Base-by-base conservation (phyloP, 345 rosid genomes). In the Rubroshorea leprosula region DNA sequence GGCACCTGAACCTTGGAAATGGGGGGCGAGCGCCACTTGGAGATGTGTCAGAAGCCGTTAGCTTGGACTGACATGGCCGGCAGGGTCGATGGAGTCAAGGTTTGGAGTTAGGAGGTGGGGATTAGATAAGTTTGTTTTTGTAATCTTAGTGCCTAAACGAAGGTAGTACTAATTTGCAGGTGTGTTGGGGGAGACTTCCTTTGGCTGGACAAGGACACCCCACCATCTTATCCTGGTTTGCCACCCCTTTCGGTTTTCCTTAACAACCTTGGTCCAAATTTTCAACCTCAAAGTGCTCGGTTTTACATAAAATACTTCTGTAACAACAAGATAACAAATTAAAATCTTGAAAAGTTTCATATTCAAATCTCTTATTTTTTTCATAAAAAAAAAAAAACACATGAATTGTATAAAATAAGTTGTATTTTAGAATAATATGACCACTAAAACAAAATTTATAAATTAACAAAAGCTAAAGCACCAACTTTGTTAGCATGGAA, bases 11-110 rank as follows among this genome's bases (percentile, higher is more conserved):
- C 56, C 49, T 53, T 21, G 44, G 71, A 63, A 50, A 39, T 48
- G 29, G 69, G 41, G 62, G 39, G 26, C 23, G 59, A 39, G 4
- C 35, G 74, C 68, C 82, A 77, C 80, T 78, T 82, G 87, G 79
- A 74, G 67, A 53, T 49, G 47, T 58, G 69, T 48, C 5, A 59
- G 63, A 61, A 19, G 43, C 13, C 55, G 48, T 57, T 52, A 50
- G 54, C 65, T 20, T 60, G 60, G 73, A 69, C 64, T 55, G 72
- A 54, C 65, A 21, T 68, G 53, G 18, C 65, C 68, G 59, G 69
- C 63, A 56, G 23, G 45, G 61, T 67, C 51, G 61, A 67, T 68
- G 62, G 72, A 27, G 70, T 62, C 73, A 45, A 68, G 49, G 41
- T 35, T 35, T 3, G 41, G 41, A 35, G 41, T 35, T 35, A 1